These are phyloP conservation scores for Paradendryphiella salina DNA, from an alignment of 2,329 filamentous ascomycete genomes.

Conservation along the genomic window DNA sequence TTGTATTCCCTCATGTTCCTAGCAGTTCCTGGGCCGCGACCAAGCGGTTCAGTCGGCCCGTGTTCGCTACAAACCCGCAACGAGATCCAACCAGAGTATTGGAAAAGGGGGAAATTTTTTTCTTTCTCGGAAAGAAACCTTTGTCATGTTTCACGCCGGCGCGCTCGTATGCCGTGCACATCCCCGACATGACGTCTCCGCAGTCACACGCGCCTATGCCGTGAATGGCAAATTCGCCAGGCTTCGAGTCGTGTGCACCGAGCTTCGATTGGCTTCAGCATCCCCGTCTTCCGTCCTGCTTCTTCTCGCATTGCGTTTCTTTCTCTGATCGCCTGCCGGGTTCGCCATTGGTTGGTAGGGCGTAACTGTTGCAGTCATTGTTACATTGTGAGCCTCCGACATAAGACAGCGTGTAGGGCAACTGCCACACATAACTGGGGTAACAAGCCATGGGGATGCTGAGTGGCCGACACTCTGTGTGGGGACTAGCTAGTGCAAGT, in stretches of 20 bases:
- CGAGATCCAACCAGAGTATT: neutral
- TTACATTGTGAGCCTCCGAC: slow-evolving; percentile 25
- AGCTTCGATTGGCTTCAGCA: slow-evolving; percentile 17
- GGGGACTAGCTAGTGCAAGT: slow-evolving; percentile 8
- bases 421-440: slow-evolving; percentile 25
- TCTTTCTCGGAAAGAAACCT: neutral
- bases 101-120: neutral
- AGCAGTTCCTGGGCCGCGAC: slow-evolving; percentile 2
- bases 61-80: neutral
- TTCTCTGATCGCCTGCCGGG: neutral
- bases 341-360: neutral
- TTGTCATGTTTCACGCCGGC: neutral
- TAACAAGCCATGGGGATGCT: slow-evolving; percentile 6
- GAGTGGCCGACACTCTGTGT: neutral
- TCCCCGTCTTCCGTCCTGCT: neutral
- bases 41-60: slow-evolving; percentile 6
- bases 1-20: neutral
- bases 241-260: slow-evolving; percentile 3
- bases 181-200: neutral
- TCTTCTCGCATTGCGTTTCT: neutral
- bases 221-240: slow-evolving; percentile 9
- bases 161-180: neutral
- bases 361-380: neutral
- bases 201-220: neutral
- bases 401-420: slow-evolving; percentile 21